Base-by-base conservation (phyloP, 192 early-diverging fungal species). In the Umbelopsis vinacea region DNA sequence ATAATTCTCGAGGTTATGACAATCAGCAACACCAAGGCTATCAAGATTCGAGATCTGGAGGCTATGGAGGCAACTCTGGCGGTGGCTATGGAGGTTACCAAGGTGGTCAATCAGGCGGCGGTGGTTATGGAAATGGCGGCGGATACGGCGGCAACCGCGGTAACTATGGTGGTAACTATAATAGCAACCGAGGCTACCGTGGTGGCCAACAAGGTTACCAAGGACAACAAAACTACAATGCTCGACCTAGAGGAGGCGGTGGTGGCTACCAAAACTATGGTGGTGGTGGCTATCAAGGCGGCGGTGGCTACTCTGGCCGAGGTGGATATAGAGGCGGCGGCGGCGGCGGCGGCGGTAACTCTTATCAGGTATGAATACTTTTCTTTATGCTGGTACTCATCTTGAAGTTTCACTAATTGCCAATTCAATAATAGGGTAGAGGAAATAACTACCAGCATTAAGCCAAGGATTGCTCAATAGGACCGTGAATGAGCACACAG, bases 131-230 rank as follows among this genome's bases (percentile, higher is more conserved):
- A 10, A 74, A 71, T 72, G 68, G 74, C n/a, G 77, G 74, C 12
- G n/a, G n/a, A n/a, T 76, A 84, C 57, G 52, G 67, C 15, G 60
- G 52, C 35, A 63, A 74, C 38, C 37, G 67, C 22, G 71, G 72
- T 35, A 46, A 82, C 22, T 71, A 77, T 66, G 79, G 79, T 29
- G 75, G 22, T 73, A 76, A 29, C 35, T 74, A 77, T 21, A 54
- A 68, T 19, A 47, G 70, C 33, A 75, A 76, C 38, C 70, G 80
- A 24, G 78, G 78, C 33, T 55, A 74, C 71, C 63, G 75, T 12
- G 76, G 79, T 23, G 52, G 71, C 50, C 71, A 68, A 26, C 72
- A 75, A 46, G 66, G 54, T 47, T 60, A 72, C 12, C 71, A 71
- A 37, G 71, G 73, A 1, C 22, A 40, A 6, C 69, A 77, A 22